phyloP scores from a whole-genome alignment of 352 stramenopile species.

The Pythium phragmiticola region DNA sequence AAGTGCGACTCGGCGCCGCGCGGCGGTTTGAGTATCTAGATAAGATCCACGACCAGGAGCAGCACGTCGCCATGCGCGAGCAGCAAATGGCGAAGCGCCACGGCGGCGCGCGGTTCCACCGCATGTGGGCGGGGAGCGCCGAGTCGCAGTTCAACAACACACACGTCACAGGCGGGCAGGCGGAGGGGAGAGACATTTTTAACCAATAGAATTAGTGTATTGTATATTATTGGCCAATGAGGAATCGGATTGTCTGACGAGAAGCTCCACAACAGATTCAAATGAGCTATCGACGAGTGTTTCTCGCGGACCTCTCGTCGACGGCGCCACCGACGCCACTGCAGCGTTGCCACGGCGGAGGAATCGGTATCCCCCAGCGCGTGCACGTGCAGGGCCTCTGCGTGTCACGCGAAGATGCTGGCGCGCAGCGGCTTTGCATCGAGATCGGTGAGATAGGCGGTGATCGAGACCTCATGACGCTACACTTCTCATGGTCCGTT shows the following conservation, averaged over 20 bases:
- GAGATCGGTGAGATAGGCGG: conserved; percentile 16
- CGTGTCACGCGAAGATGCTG: conserved; percentile 18
- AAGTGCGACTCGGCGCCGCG: conserved; percentile 45
- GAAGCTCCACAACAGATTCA: neutral
- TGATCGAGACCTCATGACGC: neutral
- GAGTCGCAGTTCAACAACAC: conserved; percentile 73
- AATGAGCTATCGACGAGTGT: conserved; percentile 21
- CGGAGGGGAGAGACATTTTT: neutral
- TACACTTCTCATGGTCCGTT: no score
- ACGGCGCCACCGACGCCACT: neutral
- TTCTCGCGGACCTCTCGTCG: conserved; percentile 23
- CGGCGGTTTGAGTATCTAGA: conserved; percentile 62
- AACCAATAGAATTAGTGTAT: conserved; percentile 18
- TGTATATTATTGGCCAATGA: conserved; percentile 20
- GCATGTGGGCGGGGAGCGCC: conserved; percentile 79
- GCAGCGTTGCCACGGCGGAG: neutral
- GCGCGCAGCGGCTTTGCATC: conserved; percentile 12
- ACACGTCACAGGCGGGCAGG: conserved; percentile 21
- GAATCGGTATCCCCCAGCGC: neutral
- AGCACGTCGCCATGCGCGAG: conserved; percentile 47
- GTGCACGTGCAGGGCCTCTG: conserved; percentile 27
- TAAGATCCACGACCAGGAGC: conserved; percentile 56
- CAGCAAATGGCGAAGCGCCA: conserved; percentile 65
- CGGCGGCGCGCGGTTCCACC: conserved; percentile 61
- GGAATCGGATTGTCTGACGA: neutral